phyloP scores from a whole-genome alignment of 2,329 filamentous ascomycete species.

The Albophoma yamanashiensis region DNA sequence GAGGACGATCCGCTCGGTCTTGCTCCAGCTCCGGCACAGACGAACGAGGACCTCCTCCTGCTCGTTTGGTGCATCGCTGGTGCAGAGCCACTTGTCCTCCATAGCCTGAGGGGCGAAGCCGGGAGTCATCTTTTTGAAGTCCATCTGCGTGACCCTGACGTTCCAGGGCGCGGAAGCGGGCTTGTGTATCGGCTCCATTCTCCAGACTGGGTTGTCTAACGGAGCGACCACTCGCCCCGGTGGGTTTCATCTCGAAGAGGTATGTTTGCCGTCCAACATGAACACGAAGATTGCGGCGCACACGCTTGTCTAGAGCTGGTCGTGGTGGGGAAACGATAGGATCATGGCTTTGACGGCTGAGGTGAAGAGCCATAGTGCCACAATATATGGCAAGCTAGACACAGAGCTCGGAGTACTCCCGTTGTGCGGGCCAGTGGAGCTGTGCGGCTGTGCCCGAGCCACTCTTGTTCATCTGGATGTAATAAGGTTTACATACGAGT shows the following conservation, averaged over 20 bases:
- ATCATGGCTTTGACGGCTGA: too few species aligned
- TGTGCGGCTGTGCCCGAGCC: too few species aligned
- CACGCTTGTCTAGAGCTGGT: too few species aligned
- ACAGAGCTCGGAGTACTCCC: too few species aligned
- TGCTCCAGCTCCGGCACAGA: not conserved
- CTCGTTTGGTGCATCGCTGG: not conserved
- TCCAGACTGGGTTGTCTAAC: not conserved
- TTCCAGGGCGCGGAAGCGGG: not conserved
- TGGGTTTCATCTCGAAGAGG: not conserved
- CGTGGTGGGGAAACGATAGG: too few species aligned
- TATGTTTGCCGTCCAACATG: not conserved
- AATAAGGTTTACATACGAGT: too few species aligned
- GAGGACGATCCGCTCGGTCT: not conserved
- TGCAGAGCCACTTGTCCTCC: not conserved
- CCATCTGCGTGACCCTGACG: not conserved
- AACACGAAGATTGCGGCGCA: too few species aligned
- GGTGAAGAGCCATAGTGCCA: too few species aligned
- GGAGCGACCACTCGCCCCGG: not conserved
- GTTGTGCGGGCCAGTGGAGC: too few species aligned
- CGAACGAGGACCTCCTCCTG: not conserved
- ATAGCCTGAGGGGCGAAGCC: not conserved
- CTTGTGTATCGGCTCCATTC: not conserved
- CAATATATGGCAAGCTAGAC: too few species aligned
- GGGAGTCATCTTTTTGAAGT: not conserved
- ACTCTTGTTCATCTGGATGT: too few species aligned